A percentile compares a stretch with the other conserved stretches of the same genome.
phyloP scores from a whole-genome alignment of 306 rosid species.

The Citrullus mucosospermus region DNA sequence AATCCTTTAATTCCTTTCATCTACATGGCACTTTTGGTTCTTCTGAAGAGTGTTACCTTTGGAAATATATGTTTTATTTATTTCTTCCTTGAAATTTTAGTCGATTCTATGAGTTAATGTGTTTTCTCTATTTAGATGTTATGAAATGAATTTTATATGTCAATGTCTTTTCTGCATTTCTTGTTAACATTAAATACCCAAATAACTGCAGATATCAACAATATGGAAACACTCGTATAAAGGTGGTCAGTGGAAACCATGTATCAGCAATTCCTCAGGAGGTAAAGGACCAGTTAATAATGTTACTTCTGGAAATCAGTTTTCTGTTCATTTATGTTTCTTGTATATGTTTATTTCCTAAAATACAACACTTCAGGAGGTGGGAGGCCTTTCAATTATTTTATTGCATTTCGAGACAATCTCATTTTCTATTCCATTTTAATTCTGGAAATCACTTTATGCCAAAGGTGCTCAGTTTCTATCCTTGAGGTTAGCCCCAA shows the following conservation, averaged over 20 bases:
- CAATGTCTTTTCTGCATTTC: background rate
- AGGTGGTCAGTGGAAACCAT: constrained; percentile 76
- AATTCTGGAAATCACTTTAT: background rate
- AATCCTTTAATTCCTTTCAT: background rate
- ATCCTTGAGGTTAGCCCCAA: background rate
- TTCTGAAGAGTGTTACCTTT: background rate
- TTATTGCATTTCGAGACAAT: background rate
- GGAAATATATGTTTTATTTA: background rate
- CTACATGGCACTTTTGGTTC: background rate
- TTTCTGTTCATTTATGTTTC: background rate
- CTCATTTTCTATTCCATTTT: background rate
- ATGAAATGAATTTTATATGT: background rate
- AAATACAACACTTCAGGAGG: background rate
- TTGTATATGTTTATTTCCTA: background rate
- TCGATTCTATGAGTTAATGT: background rate
- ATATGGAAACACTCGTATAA: constrained; percentile 69
- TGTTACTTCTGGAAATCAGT: background rate
- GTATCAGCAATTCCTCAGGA: constrained; percentile 49
- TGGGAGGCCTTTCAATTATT: background rate
- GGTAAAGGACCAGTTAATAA: constrained; percentile 27
- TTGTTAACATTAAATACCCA: constrained; percentile 16
- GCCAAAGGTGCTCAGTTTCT: background rate
- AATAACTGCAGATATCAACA: constrained; percentile 59
- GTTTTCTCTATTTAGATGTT: background rate
- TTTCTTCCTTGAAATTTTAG: background rate